Evolutionary conservation across 2,329 filamentous ascomycete species (phyloP), one percentile per base, ranked within the genome.

Genomic region (Cercospora sp.): DNA sequence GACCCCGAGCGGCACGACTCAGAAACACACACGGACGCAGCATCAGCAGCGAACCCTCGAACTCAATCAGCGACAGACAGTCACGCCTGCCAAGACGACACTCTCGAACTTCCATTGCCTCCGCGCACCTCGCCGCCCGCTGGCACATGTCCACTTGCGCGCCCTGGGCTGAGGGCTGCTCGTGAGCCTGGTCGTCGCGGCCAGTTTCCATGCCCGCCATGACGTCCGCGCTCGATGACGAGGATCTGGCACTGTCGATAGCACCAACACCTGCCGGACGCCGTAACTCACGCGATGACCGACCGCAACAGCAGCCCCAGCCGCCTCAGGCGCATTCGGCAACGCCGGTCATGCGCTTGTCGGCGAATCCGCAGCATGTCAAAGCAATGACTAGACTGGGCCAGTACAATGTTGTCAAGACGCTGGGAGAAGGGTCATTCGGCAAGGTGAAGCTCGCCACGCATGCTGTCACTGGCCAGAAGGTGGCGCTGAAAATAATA

Each of bases 401-500:
- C 73, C 92, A 94, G 80, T 99, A 99, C 84, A 91, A 91, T 75
- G 90, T 97, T 66, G 86, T 97, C 74, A 90, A 90, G 79, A 97
- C 94, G 16, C 86, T 99, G 13, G 95, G 95, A 66, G 95, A 99
- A 82, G 95, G 95, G 58, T 97, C 94, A 2, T 99, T 99, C 79
- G 95, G 95, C 75, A 99, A 99, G 83, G 95, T 99, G 79, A 98
- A 98, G 85, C 88, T 99, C 75, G 95, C 95, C 23, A 91, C 94
- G 51, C 95, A 99, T 79, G 89, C 93, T 76, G 89, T 93, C 73
- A 98, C 92, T 73, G 92, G 92, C 72, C 94, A 98, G 80, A 92
- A 97, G 83, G 95, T 99, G 61, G 95, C 95, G 30, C 87, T 99
- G 78, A 99, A 99, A 86, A 97, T 98, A 78, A 99, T 99, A 77